These are phyloP conservation scores for Pseudognaphalium luteoalbum DNA, from an alignment of 129 eudicot species.

Conservation along the genomic window DNA sequence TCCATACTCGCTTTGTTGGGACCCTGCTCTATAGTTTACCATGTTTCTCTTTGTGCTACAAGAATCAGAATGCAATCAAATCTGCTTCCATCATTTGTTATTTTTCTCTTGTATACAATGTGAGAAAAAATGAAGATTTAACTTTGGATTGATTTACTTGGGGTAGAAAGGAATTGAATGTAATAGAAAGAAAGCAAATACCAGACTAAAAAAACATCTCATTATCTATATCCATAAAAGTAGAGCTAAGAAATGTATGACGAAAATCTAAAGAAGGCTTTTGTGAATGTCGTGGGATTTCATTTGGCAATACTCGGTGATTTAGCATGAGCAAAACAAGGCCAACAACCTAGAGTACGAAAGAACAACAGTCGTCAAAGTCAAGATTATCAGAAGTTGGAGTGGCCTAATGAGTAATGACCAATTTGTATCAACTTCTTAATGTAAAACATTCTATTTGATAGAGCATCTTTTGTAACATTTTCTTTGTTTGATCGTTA, in stretches of 20 bases:
- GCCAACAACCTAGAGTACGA: too few relatives aligned
- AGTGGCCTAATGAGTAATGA: not conserved
- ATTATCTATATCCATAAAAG: not conserved
- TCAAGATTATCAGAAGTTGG: not conserved
- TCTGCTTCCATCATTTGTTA: not conserved
- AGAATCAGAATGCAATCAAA: not conserved
- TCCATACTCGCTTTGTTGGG: slow-evolving; percentile 26
- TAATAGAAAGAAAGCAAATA: not conserved
- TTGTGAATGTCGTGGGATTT: too few relatives aligned
- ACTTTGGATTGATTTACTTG: not conserved
- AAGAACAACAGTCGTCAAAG: too few relatives aligned
- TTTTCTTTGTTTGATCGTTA: too few relatives aligned
- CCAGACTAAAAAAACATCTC: not conserved
- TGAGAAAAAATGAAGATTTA: not conserved
- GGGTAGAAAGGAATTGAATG: not conserved
- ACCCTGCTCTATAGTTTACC: slow-evolving; percentile 22
- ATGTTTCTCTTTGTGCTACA: slow-evolving; percentile 5
- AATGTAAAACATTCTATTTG: too few relatives aligned
- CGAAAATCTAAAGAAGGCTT: too few relatives aligned
- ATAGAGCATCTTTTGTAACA: too few relatives aligned
- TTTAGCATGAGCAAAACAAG: too few relatives aligned
- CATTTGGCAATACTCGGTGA: too few relatives aligned
- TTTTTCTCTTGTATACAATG: not conserved
- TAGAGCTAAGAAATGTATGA: too few relatives aligned
- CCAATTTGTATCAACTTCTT: not conserved